These are phyloP conservation scores for Trichoderma sp. DNA, from an alignment of 2,329 filamentous ascomycete genomes.

Conservation along the genomic window DNA sequence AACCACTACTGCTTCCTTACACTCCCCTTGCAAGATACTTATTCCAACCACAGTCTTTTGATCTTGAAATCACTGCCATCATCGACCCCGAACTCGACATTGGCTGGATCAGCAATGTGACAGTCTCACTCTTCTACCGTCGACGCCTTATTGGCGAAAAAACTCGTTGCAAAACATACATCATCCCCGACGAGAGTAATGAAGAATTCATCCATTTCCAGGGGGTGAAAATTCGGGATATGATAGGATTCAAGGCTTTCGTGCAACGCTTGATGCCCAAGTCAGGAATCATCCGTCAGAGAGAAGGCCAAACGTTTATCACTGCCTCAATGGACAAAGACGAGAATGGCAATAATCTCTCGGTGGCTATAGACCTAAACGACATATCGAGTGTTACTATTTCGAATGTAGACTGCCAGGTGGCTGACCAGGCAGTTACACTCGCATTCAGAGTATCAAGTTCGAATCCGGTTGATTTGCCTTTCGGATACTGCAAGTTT, in stretches of 20 bases:
- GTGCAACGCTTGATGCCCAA: not conserved
- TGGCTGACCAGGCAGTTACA: not conserved
- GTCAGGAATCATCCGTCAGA: not conserved
- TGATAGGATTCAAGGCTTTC: not conserved
- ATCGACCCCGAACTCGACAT: not conserved
- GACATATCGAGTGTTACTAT: not conserved
- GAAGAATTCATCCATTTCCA: no score
- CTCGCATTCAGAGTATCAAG: rapidly evolving
- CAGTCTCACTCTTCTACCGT: no score
- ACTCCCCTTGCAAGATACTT: no score
- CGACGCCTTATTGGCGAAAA: no score
- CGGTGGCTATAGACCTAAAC: not conserved
- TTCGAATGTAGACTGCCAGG: not conserved
- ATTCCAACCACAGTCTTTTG: no score
- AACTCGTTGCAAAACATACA: not conserved
- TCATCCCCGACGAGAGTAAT: not conserved
- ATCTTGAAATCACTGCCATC: no score
- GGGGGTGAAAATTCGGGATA: not conserved
- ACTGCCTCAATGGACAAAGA: not conserved
- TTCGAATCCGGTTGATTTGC: not conserved
- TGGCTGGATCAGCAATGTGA: not conserved
- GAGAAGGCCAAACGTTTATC: no score
- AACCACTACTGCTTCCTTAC: no score
- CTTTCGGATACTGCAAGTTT: not conserved
- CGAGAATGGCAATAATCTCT: not conserved